phyloP scores from a whole-genome alignment of 768 basidiomycete species.

The Calocera cornea region DNA sequence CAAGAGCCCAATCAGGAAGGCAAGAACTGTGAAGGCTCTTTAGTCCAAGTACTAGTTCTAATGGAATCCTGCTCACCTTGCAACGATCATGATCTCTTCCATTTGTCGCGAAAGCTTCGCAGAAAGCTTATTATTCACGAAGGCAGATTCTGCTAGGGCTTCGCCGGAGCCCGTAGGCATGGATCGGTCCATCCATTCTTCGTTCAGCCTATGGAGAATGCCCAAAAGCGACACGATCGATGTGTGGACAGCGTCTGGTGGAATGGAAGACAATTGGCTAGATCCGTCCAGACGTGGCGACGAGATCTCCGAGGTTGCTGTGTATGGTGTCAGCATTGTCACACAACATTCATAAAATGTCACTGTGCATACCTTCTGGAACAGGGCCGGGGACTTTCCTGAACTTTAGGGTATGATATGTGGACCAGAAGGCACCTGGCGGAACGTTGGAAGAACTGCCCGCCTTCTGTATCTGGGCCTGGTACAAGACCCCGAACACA shows the following conservation, averaged over 20 bases:
- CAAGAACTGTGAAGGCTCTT: conserved; percentile 50
- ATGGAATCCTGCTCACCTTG: conserved; percentile 44
- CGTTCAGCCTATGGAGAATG: conserved; percentile 71
- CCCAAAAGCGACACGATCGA: conserved; percentile 85
- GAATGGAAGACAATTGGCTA: conserved; percentile 52
- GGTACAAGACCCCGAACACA: conserved; percentile 92
- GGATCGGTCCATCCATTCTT: conserved; percentile 33
- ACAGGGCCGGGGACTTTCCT: conserved; percentile 80
- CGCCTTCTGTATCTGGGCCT: conserved; percentile 64
- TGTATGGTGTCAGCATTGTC: neutral
- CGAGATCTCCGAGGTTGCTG: neutral
- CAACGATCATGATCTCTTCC: conserved; percentile 98
- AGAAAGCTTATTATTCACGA: conserved; percentile 94
- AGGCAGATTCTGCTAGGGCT: conserved; percentile 63
- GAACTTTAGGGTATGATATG: conserved; percentile 82
- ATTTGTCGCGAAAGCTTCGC: conserved; percentile 95
- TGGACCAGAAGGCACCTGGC: conserved; percentile 72
- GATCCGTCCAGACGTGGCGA: neutral
- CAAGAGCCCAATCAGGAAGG: conserved; percentile 92
- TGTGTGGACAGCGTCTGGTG: conserved; percentile 70
- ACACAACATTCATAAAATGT: neutral
- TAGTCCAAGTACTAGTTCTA: neutral
- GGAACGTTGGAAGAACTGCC: conserved; percentile 44
- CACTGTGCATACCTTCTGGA: conserved; percentile 21
- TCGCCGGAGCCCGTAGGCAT: conserved; percentile 38